phyloP scores from a whole-genome alignment of 495 filamentous ascomycete species.

The Penicillium canariense region DNA sequence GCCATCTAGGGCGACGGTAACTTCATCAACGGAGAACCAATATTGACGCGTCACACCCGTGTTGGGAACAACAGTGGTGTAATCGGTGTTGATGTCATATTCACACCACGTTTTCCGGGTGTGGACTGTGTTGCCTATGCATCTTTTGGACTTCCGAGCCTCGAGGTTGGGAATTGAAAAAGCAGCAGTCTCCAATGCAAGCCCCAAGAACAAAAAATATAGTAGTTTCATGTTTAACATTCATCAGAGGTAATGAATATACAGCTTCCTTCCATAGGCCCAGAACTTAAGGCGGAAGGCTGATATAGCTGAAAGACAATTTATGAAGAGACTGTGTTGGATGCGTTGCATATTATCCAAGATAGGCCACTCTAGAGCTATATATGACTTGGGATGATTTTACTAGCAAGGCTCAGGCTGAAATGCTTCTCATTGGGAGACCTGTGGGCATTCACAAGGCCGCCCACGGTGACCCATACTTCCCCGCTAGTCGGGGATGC shows the following conservation, averaged over 20 bases:
- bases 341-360: not conserved
- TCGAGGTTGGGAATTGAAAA: slow-evolving; percentile 2
- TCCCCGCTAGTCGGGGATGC: not conserved
- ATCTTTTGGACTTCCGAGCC: slow-evolving; percentile 13
- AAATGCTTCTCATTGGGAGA: not conserved
- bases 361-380: not conserved
- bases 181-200: not conserved
- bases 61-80: slow-evolving; percentile 44
- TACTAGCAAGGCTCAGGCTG: not conserved
- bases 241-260: not conserved
- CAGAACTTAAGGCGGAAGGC: not conserved
- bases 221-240: not conserved
- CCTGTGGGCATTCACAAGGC: not conserved
- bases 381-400: not conserved
- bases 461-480: not conserved
- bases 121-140: slow-evolving; percentile 40
- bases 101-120: slow-evolving; percentile 41
- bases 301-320: not conserved
- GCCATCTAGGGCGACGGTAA: slow-evolving; percentile 75
- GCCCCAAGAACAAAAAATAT: not conserved
- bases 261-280: not conserved
- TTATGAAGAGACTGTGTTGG: not conserved
- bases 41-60: slow-evolving; percentile 35
- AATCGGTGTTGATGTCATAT: slow-evolving; percentile 56
- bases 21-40: slow-evolving; percentile 32